Base-by-base conservation (phyloP, 352 stramenopile species). In the Globisporangium emineosum region DNA sequence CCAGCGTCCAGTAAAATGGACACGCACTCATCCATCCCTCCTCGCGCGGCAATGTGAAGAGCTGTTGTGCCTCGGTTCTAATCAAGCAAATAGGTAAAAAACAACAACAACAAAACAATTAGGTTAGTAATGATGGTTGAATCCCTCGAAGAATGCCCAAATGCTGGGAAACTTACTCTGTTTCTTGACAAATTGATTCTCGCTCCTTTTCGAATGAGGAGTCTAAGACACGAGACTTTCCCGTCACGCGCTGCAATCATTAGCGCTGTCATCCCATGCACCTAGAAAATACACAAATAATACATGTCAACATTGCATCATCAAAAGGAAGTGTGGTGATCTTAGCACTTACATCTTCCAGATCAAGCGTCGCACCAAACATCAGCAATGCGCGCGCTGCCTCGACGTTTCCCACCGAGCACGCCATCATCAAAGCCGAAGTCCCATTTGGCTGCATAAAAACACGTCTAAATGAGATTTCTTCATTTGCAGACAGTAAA, bases 371-470 rank as follows among this genome's bases (percentile, higher is more conserved):
- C 19, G 86, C 84, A 25, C 86, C 85, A 76, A 90, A 95, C 84
- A 93, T 93, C 19, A 95, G 65, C 65, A 95, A 67, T 3, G 86
- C 86, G 0, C 86, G 78, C 13, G 83, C 82, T 0, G 78, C 86
- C 65, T 95, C 84, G n/a, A 95, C 78, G 65, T 95, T 95, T n/a
- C 84, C 86, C 1, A 90, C 83, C 3, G 86, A 93, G 53, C 84
- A 91, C 56, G 86, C 86, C 67, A 92, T 88, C 86, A 95, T 95
- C 8, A 95, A 67, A 13, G 86, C 77, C 2, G 83, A 88, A 25
- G 86, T 91, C 7, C 86, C 86, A 7, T 86, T 95, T 2, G 86
- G 86, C 84, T 95, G 52, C 8, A 53, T 13, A 60, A 27, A 64
- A 65, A 15, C 47, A 27, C 55, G 8, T 32, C 29, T 5, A 40